Evolutionary conservation across 2,329 filamentous ascomycete genomes (phyloP).

Genomic region (Tolypocladium tropicale): DNA sequence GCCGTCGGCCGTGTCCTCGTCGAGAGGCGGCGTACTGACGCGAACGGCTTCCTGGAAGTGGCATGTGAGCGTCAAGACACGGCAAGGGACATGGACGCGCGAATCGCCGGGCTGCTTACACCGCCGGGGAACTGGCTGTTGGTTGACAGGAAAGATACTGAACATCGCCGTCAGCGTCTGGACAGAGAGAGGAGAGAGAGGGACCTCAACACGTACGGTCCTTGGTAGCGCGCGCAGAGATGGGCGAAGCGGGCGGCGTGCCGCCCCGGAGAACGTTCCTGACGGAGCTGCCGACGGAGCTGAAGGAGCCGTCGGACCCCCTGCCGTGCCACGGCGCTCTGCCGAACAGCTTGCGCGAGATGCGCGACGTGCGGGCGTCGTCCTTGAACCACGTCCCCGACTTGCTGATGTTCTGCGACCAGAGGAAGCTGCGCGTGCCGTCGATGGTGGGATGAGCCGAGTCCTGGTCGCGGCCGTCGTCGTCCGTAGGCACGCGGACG

Average conservation of each 20-base stretch:
- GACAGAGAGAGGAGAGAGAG: no score
- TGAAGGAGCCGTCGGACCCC: slow-evolving; percentile 24
- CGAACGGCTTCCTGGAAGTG: slow-evolving; percentile 34
- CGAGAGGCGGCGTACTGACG: slow-evolving; percentile 34
- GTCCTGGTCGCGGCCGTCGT: slow-evolving; percentile 8
- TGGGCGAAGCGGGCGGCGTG: slow-evolving; percentile 21
- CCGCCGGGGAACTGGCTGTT: slow-evolving; percentile 22
- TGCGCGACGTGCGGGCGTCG: slow-evolving; percentile 15
- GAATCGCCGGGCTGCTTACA: slow-evolving; percentile 11
- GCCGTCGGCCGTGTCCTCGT: slow-evolving; percentile 25
- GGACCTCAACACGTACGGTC: neutral
- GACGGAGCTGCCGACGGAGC: slow-evolving; percentile 31
- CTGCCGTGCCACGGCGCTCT: slow-evolving; percentile 30
- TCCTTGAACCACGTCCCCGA: slow-evolving; percentile 20
- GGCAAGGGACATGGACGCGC: neutral
- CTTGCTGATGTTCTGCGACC: slow-evolving; percentile 11
- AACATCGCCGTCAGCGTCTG: neutral
- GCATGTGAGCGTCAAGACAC: neutral
- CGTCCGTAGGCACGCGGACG: neutral
- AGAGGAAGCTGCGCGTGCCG: slow-evolving; percentile 7
- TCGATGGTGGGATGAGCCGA: slow-evolving; percentile 4
- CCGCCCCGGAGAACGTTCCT: slow-evolving; percentile 26
- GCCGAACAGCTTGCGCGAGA: slow-evolving; percentile 27
- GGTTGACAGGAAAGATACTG: slow-evolving; percentile 7
- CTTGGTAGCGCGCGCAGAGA: slow-evolving; percentile 6